Evolutionary conservation across 495 filamentous ascomycete species (phyloP).

Genomic region (Daldinia loculata): DNA sequence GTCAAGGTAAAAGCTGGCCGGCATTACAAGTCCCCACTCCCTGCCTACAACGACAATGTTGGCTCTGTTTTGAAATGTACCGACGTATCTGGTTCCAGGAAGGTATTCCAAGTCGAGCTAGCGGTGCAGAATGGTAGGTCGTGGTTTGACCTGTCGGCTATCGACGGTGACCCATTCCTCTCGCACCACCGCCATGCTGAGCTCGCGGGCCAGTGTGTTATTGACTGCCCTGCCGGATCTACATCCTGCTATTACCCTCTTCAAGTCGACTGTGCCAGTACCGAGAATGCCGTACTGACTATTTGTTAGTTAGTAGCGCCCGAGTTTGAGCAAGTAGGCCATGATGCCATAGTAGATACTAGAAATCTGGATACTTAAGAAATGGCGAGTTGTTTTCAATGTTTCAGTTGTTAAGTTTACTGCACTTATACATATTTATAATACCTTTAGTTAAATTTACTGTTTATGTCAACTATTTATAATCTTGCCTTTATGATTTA

Average conservation of each 20-base stretch:
- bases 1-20: conserved; percentile 1
- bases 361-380: neutral
- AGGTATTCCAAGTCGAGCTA: conserved; percentile 36
- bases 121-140: conserved; percentile 15
- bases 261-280: conserved; percentile 19
- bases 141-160: conserved; percentile 34
- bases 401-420: neutral
- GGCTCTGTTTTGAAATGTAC: conserved; percentile 36
- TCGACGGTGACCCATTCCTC: conserved; percentile 33
- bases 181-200: conserved; percentile 26
- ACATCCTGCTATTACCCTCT: conserved; percentile 24
- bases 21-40: conserved; percentile 22
- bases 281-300: conserved; percentile 13
- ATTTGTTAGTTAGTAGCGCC: conserved; percentile 10
- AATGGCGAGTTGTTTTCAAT: neutral
- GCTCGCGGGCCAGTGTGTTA: conserved; percentile 27
- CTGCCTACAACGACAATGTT: conserved; percentile 28
- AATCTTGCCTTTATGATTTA: neutral
- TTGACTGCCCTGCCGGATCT: conserved; percentile 15
- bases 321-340: neutral
- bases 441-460: neutral
- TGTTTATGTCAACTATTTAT: neutral
- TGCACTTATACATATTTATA: neutral
- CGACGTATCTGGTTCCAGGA: neutral
- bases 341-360: neutral